These are phyloP conservation scores for Leishmania tropica DNA, from an alignment of 208 protist species.

Conservation along the genomic window DNA sequence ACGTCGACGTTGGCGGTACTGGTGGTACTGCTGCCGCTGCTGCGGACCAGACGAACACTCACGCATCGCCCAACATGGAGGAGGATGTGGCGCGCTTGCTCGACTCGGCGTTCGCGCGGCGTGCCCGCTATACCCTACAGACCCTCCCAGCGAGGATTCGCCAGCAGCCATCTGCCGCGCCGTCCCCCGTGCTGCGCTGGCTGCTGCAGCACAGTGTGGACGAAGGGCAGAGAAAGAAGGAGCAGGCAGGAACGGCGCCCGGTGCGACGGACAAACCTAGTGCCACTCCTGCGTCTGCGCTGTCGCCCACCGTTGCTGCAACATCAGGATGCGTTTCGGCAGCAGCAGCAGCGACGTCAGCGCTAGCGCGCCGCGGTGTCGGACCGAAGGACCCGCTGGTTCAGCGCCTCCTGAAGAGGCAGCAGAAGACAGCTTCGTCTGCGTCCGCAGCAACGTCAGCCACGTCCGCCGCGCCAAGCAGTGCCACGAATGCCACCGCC, in stretches of 20 bases:
- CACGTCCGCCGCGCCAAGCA: background rate
- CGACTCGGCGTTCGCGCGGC: slow-evolving; percentile 39
- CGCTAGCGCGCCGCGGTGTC: slow-evolving; percentile 62
- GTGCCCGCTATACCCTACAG: slow-evolving; percentile 4
- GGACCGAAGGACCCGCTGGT: slow-evolving; percentile 64
- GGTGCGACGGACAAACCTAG: background rate
- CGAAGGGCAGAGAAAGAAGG: background rate
- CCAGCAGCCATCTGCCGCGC: slow-evolving; percentile 34
- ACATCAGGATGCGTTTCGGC: background rate
- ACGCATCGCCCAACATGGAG: background rate
- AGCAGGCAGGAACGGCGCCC: background rate
- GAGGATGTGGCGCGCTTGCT: slow-evolving; percentile 11
- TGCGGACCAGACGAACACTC: background rate
- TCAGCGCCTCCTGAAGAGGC: slow-evolving; percentile 48
- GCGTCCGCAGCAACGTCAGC: slow-evolving; percentile 3
- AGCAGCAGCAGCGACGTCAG: slow-evolving; percentile 9
- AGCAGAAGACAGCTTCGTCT: slow-evolving; percentile 6
- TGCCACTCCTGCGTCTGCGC: too few species aligned
- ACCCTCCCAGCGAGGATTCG: slow-evolving; percentile 13
- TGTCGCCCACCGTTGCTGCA: background rate
- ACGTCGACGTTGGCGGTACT: slow-evolving; percentile 1
- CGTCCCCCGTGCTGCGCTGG: slow-evolving; percentile 50
- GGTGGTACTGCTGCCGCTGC: background rate
- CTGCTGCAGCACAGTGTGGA: slow-evolving; percentile 22
- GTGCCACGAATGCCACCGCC: background rate